These are phyloP conservation scores for Mortierella sp. DNA, from an alignment of 371 early-diverging fungal genomes.

Conservation along the genomic window DNA sequence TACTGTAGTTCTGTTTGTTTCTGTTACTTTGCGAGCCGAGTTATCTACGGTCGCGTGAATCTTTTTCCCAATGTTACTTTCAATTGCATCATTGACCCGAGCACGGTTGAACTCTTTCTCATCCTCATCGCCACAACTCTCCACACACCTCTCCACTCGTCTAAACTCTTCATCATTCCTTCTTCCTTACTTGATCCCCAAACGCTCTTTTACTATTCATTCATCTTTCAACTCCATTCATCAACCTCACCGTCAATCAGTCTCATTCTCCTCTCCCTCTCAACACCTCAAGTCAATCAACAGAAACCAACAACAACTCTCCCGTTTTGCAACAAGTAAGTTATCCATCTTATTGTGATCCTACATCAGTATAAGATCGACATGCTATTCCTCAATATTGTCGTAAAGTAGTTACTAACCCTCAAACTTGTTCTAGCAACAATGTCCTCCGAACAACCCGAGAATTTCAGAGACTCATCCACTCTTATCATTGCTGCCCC, in stretches of 20 bases:
- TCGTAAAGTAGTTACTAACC: background rate
- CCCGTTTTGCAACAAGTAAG: constrained; percentile 20
- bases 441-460: constrained; percentile 28
- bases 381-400: background rate
- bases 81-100: constrained; percentile 24
- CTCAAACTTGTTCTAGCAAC: constrained; percentile 3
- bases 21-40: background rate
- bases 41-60: background rate
- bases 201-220: background rate
- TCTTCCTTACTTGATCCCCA: background rate
- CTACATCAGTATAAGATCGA: background rate
- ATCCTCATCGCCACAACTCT: background rate
- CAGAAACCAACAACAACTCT: constrained; percentile 9
- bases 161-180: background rate
- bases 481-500: constrained; percentile 66
- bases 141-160: background rate
- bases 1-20: no score
- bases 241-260: background rate
- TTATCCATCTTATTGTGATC: background rate
- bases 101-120: constrained; percentile 9
- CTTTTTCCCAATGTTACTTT: background rate
- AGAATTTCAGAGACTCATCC: constrained; percentile 40
- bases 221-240: background rate
- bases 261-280: background rate
- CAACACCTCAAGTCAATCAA: background rate